Percentiles rank a stretch among this genome's conserved stretches.
Conservation (phyloP, 2,329 filamentous ascomycete genomes). For the Talaromyces pinophilus region DNA sequence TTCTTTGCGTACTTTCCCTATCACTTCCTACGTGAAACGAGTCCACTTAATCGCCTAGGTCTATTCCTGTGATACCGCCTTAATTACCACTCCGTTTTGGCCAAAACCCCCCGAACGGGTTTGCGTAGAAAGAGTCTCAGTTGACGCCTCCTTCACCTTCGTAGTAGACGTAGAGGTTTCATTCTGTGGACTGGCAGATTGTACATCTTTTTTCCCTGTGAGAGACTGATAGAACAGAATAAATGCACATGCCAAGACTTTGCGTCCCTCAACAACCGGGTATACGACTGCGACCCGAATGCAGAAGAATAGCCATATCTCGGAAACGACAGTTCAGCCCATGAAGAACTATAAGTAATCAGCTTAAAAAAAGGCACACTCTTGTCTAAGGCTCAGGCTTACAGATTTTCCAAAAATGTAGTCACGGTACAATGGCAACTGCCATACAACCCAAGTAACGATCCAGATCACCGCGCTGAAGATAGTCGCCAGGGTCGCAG, state of each 20-base stretch:
- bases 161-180: not conserved
- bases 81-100: not conserved
- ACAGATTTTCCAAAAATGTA: slow-evolving; percentile 27
- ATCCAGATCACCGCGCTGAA: slow-evolving; percentile 29
- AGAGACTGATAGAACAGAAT: slow-evolving; percentile 10
- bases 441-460: slow-evolving; percentile 29
- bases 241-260: slow-evolving; percentile 23
- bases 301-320: slow-evolving; percentile 27
- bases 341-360: slow-evolving; percentile 22
- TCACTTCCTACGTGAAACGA: not conserved
- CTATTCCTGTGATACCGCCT: not conserved
- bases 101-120: not conserved
- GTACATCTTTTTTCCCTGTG: not conserved
- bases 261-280: slow-evolving; percentile 25
- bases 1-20: not conserved
- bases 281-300: slow-evolving; percentile 27
- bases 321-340: slow-evolving; percentile 26
- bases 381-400: not conserved
- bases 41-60: not conserved
- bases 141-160: not conserved
- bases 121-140: not conserved
- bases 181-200: not conserved
- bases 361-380: not conserved
- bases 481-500: slow-evolving; percentile 28
- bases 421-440: slow-evolving; percentile 27